Conservation (phyloP, 2,329 filamentous ascomycete species). For the Hypomyces rosellus region DNA sequence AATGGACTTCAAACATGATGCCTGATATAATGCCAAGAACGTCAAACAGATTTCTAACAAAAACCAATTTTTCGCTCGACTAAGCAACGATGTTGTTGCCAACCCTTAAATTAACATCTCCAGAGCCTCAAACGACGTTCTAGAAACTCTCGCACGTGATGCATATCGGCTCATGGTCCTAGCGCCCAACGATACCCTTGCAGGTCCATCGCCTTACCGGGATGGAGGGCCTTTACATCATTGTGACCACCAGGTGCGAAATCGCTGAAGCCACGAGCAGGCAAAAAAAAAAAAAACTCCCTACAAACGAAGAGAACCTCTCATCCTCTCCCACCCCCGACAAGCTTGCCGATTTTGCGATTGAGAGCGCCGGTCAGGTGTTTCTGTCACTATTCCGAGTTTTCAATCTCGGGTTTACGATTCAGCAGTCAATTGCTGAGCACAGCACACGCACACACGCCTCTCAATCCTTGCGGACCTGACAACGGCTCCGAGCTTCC, state of each 20-base stretch:
- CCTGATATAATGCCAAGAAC: too few relatives aligned
- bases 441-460: too few relatives aligned
- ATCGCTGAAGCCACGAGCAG: too few relatives aligned
- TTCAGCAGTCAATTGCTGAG: too few relatives aligned
- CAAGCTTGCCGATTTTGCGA: too few relatives aligned
- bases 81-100: neutral
- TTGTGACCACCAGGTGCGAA: slow-evolving; percentile 2
- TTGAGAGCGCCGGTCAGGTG: too few relatives aligned
- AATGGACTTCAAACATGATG: too few relatives aligned
- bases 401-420: too few relatives aligned
- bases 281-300: neutral
- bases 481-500: slow-evolving; percentile 9
- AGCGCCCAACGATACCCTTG: slow-evolving; percentile 3
- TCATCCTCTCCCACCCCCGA: neutral
- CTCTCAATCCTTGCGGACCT: neutral
- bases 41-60: too few relatives aligned
- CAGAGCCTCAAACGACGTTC: neutral
- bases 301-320: neutral
- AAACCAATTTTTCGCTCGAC: too few relatives aligned
- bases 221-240: slow-evolving; percentile 11
- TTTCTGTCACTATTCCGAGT: too few relatives aligned
- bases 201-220: slow-evolving; percentile 2
- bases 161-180: slow-evolving; percentile 1
- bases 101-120: neutral
- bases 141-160: slow-evolving; percentile 3